Conservation (phyloP, 129 eudicot species). For the Sambucus nigra region DNA sequence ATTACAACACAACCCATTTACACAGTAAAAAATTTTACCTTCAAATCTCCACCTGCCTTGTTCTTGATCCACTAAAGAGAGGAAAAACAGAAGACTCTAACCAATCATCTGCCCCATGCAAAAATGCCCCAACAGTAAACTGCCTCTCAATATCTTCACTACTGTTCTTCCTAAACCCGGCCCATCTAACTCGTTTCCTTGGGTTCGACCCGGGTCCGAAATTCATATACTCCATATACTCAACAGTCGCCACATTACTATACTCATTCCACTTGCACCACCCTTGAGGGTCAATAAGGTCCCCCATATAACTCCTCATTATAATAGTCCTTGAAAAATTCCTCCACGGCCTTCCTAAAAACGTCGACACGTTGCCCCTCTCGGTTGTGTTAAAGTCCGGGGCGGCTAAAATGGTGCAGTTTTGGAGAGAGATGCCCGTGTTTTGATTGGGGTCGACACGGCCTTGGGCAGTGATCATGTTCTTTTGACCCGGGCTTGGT, state of each 20-base stretch:
- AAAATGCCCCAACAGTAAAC: slow-evolving; percentile 45
- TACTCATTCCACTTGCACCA: slow-evolving; percentile 63
- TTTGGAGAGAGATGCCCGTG: slow-evolving; percentile 57
- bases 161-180: slow-evolving; percentile 51
- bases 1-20: too few species aligned
- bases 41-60: neutral
- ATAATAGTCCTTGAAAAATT: slow-evolving; percentile 54
- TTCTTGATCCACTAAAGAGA: slow-evolving; percentile 7
- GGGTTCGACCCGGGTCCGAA: slow-evolving; percentile 82
- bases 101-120: slow-evolving; percentile 69
- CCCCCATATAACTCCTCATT: slow-evolving; percentile 57
- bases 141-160: slow-evolving; percentile 33
- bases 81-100: slow-evolving; percentile 52
- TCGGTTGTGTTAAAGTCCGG: slow-evolving; percentile 31
- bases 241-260: slow-evolving; percentile 48
- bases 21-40: neutral
- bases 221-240: slow-evolving; percentile 67
- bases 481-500: slow-evolving; percentile 53
- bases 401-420: slow-evolving; percentile 60
- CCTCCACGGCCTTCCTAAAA: slow-evolving; percentile 88
- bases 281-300: slow-evolving; percentile 52
- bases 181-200: slow-evolving; percentile 46
- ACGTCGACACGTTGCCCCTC: slow-evolving; percentile 37
- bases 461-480: slow-evolving; percentile 74
- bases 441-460: slow-evolving; percentile 62